These are phyloP conservation scores for Leccinellum luteum DNA, from an alignment of 768 basidiomycete genomes.

Conservation along the genomic window DNA sequence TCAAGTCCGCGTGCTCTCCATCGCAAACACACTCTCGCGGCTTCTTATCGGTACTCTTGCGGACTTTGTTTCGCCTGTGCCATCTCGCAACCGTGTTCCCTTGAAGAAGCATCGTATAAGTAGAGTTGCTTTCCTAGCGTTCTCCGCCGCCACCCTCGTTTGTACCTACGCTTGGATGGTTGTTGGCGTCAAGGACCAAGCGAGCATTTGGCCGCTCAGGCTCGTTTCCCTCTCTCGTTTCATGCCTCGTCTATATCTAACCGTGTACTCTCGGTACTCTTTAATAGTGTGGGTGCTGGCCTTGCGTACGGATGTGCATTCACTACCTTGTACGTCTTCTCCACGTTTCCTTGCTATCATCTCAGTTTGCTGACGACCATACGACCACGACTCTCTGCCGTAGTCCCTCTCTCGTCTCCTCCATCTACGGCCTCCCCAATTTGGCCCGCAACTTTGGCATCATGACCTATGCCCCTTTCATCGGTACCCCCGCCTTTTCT, in stretches of 20 bases:
- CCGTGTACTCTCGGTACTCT: not conserved
- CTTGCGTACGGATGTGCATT: conserved; percentile 68
- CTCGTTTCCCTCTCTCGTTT: conserved; percentile 24
- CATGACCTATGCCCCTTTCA: conserved; percentile 70
- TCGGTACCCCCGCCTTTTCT: conserved; percentile 73
- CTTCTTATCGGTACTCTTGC: conserved; percentile 67
- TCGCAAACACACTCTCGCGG: conserved; percentile 70
- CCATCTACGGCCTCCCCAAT: conserved; percentile 69
- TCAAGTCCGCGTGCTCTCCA: conserved; percentile 69
- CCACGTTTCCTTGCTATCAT: not conserved
- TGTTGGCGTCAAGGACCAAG: conserved; percentile 44
- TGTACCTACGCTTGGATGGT: conserved; percentile 57
- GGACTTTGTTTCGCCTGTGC: conserved; percentile 67
- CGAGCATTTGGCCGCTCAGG: conserved; percentile 71
- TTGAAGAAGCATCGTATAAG: conserved; percentile 54
- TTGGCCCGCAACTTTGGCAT: conserved; percentile 77
- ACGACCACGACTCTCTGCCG: not conserved
- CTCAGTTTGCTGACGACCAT: not conserved
- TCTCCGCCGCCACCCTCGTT: conserved; percentile 46
- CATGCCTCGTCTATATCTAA: not conserved
- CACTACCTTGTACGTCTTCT: conserved; percentile 59
- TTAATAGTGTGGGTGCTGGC: conserved; percentile 58
- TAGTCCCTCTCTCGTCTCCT: conserved; percentile 62
- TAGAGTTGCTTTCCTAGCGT: conserved; percentile 57
- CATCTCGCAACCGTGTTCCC: conserved; percentile 38